phyloP scores from a whole-genome alignment of 305 asterid species.

The Solanum hybrid region DNA sequence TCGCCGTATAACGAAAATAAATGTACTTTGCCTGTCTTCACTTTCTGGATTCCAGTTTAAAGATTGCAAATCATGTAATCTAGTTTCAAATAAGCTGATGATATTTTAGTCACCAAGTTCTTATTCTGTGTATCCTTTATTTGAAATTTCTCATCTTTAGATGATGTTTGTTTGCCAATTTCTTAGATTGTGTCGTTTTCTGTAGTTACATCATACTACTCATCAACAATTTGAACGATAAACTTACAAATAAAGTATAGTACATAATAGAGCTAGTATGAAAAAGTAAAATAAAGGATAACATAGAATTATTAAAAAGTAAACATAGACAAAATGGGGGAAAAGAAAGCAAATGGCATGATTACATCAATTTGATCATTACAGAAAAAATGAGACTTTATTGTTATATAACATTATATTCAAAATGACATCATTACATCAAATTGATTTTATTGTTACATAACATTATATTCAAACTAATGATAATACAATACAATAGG shows the following conservation, averaged over 20 bases:
- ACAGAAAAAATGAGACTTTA: too few relatives aligned
- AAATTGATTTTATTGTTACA: too few relatives aligned
- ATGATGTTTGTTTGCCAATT: background rate
- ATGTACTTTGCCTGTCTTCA: background rate
- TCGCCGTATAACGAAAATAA: background rate
- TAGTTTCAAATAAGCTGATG: background rate
- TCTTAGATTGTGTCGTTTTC: background rate
- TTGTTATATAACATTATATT: too few relatives aligned
- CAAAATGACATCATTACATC: too few relatives aligned
- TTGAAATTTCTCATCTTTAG: background rate
- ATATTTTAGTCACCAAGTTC: background rate
- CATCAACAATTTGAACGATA: background rate
- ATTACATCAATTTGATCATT: too few relatives aligned
- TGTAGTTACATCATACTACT: background rate
- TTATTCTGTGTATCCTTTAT: background rate
- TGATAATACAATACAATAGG: background rate
- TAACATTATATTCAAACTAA: background rate
- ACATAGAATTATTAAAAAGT: too few relatives aligned
- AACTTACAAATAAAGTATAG: rapidly evolving
- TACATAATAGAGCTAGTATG: rapidly evolving
- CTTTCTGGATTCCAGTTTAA: background rate
- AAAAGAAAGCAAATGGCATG: background rate
- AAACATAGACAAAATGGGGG: background rate
- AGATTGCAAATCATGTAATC: background rate
- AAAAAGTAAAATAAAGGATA: too few relatives aligned